Percentiles rank a stretch among this genome's conserved stretches.
These are phyloP conservation scores for Suillus ampliporus DNA, from an alignment of 768 basidiomycete genomes.

Conservation along the genomic window DNA sequence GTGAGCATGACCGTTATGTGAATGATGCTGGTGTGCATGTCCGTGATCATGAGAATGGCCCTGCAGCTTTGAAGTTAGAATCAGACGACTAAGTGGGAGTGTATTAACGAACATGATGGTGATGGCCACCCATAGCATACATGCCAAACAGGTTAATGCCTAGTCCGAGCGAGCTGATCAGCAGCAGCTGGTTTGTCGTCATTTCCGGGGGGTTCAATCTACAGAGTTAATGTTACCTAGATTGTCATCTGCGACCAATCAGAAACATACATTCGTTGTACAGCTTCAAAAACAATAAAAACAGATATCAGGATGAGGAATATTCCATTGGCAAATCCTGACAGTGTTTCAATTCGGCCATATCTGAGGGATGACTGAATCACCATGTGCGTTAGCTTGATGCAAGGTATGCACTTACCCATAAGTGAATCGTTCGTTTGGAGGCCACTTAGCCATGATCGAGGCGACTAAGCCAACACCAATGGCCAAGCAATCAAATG, in stretches of 20 bases:
- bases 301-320: constrained; percentile 93
- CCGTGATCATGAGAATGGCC: constrained; percentile 12
- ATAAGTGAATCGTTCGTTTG: constrained; percentile 93
- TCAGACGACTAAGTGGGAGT: constrained; percentile 2
- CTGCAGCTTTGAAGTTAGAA: constrained; percentile 21
- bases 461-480: constrained; percentile 94
- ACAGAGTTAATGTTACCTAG: constrained; percentile 2
- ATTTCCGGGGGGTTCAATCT: constrained; percentile 96
- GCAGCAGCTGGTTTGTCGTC: constrained; percentile 90
- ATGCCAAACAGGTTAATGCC: constrained; percentile 97
- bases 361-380: constrained; percentile 57
- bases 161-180: constrained; percentile 88
- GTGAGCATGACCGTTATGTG: constrained; percentile 33
- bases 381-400: background rate
- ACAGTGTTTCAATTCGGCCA: constrained; percentile 94
- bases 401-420: constrained; percentile 58
- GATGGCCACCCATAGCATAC: constrained; percentile 98
- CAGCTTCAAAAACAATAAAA: constrained; percentile 98
- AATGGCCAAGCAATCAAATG: constrained; percentile 98
- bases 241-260: background rate
- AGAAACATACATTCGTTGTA: constrained; percentile 81
- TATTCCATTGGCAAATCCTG: constrained; percentile 97
- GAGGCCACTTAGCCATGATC: constrained; percentile 98
- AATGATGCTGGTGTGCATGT: constrained; percentile 25
- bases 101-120: constrained; percentile 65